Base-by-base conservation (phyloP, 2,329 filamentous ascomycete genomes). In the Neoascochyta sp. region DNA sequence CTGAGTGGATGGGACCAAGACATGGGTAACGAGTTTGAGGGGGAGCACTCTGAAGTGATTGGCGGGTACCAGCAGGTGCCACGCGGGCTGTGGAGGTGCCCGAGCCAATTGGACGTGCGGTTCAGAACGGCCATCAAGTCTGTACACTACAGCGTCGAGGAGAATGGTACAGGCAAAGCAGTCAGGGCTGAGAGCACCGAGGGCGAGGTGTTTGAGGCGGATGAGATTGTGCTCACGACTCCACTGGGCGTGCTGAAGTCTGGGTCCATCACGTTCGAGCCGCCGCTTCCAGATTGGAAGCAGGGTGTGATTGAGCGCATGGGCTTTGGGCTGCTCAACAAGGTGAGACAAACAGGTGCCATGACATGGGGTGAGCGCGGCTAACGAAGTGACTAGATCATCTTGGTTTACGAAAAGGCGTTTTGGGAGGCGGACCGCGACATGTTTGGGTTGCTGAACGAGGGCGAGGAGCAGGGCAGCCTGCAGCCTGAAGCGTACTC, bases 11-110 rank as follows among this genome's bases (percentile, higher is more conserved):
- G 93, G 86, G 93, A 98, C 62, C 88, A 98, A 52, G 93, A 98
- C 56, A 88, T 89, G 27, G 92, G 92, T 1, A 95, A 98, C 50
- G 92, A 98, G 57, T 98, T 94, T 68, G 89, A 95, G 60, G 92
- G 92, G 5, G 81, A 85, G 40, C 93, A 98, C 59, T 87, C 86
- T 1, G 90, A 95, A 75, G 80, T 98, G 3, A 75, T 93, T 15
- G 92, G 93, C 22, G 92, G 92, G 1, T 98, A 96, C 55, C 88
- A 93, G 48, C 87, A 89, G 53, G 79, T 98, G 24, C 86, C 90
- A n/a, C 80, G 86, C 46, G 92, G 89, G 3, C 67, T 98, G 6
- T 81, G 85, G 64, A 78, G 83, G 27, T 79, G 81, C 26, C 92
- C 92, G 1, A 76, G 74, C 5, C 78, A 80, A 36, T 73, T 98